A percentile compares a stretch with the other conserved stretches of the same genome.
Evolutionary conservation across 2,329 filamentous ascomycete species (phyloP).

Genomic region (Alternaria solani): DNA sequence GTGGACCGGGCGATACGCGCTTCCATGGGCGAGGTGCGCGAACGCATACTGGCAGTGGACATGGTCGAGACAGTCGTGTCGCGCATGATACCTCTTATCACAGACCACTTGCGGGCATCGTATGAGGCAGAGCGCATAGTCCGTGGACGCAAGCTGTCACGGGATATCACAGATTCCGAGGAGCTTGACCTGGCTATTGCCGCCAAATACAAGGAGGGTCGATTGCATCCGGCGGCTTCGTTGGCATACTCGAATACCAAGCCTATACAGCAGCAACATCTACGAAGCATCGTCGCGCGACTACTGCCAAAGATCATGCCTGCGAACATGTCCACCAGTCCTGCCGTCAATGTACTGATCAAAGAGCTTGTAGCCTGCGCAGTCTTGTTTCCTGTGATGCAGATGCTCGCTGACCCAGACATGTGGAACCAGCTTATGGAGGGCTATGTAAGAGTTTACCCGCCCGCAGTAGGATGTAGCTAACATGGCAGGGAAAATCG

Average conservation of each 20-base stretch:
- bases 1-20: constrained; percentile 81
- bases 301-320: constrained; percentile 80
- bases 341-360: constrained; percentile 80
- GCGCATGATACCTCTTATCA: constrained; percentile 85
- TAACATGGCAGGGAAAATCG: constrained; percentile 68
- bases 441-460: constrained; percentile 64
- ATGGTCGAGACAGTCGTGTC: constrained; percentile 83
- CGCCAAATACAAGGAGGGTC: constrained; percentile 89
- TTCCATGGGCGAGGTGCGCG: constrained; percentile 74
- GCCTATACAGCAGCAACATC: constrained; percentile 84
- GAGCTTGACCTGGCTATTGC: constrained; percentile 96
- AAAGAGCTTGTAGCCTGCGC: constrained; percentile 92
- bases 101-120: constrained; percentile 87
- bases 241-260: constrained; percentile 85
- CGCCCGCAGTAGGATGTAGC: constrained; percentile 19
- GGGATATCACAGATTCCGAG: constrained; percentile 92
- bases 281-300: constrained; percentile 76
- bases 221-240: constrained; percentile 84
- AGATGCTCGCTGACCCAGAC: constrained; percentile 86
- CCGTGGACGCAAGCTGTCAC: constrained; percentile 84
- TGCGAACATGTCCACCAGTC: constrained; percentile 75
- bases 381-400: constrained; percentile 83
- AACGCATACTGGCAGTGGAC: constrained; percentile 78
- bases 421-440: constrained; percentile 98
- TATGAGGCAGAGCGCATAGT: constrained; percentile 88